These are phyloP conservation scores for Incumbomyces delicatus DNA, from an alignment of 2,329 filamentous ascomycete genomes.

Conservation along the genomic window DNA sequence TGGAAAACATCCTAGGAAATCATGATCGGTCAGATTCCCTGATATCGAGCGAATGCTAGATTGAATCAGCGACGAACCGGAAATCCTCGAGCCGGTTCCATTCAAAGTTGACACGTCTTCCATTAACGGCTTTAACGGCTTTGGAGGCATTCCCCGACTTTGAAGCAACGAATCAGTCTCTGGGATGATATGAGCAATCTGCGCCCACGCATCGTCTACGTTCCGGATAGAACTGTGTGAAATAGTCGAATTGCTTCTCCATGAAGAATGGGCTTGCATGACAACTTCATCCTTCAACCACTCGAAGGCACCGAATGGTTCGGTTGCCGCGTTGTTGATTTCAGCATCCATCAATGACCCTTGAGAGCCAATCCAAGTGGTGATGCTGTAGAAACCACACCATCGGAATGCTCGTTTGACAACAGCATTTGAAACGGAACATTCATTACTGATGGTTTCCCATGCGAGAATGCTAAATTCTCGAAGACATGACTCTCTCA, in stretches of 20 bases:
- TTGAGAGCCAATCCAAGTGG: constrained; percentile 35
- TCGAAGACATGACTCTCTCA: constrained; percentile 35
- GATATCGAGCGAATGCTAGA: no score
- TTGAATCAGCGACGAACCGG: no score
- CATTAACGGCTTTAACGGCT: no score
- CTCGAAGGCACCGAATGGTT: constrained; percentile 37
- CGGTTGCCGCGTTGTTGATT: constrained; percentile 23
- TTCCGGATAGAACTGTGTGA: no score
- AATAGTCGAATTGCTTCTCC: constrained; percentile 27
- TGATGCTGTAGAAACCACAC: constrained; percentile 38
- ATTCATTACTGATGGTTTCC: constrained; percentile 36
- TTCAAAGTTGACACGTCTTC: no score
- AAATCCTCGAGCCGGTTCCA: no score
- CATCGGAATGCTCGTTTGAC: constrained; percentile 35
- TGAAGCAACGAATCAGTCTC: no score
- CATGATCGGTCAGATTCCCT: no score
- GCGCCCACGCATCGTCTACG: no score
- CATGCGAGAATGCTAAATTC: constrained; percentile 36
- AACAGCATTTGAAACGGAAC: constrained; percentile 31
- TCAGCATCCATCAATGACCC: constrained; percentile 29
- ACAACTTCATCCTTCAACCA: constrained; percentile 39
- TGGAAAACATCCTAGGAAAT: no score
- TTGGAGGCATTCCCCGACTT: no score
- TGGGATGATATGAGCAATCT: no score
- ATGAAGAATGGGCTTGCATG: constrained; percentile 35